Percentiles rank a stretch among this genome's conserved stretches.
phyloP scores from a whole-genome alignment of 345 rosid species.

The Adansonia digitata region DNA sequence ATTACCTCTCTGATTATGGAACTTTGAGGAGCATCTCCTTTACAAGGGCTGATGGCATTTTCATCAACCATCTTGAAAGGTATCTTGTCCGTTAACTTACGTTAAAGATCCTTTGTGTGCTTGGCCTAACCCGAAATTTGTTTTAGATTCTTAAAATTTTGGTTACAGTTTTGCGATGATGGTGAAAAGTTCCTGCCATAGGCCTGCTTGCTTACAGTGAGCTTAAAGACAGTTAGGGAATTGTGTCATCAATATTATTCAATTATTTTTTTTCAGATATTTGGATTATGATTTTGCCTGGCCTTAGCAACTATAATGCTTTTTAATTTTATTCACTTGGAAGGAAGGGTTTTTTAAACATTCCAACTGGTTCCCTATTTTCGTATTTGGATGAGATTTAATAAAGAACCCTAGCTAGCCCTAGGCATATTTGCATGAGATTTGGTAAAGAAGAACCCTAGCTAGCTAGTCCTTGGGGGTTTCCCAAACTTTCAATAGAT shows the following conservation, averaged over 20 bases:
- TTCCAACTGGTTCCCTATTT: not conserved
- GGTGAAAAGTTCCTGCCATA: not conserved
- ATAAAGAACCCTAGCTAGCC: no score
- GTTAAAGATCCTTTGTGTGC: not conserved
- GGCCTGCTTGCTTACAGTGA: no score
- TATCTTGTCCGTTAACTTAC: not conserved
- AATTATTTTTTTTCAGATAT: not conserved
- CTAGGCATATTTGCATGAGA: no score
- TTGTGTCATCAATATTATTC: not conserved
- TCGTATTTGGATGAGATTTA: no score
- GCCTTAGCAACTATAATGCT: not conserved
- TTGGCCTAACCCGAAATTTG: not conserved
- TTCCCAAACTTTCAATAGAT: no score
- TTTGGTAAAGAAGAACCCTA: no score
- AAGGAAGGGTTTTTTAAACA: not conserved
- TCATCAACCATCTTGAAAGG: not conserved
- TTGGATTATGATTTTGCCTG: not conserved
- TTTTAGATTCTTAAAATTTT: not conserved
- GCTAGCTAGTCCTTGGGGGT: no score
- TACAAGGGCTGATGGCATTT: not conserved
- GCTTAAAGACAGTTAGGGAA: no score
- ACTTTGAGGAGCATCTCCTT: not conserved
- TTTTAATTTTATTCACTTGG: not conserved
- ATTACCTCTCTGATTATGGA: not conserved
- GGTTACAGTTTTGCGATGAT: not conserved